A percentile compares a stretch with the other conserved stretches of the same genome.
Evolutionary conservation across 2,329 filamentous ascomycete species (phyloP).

Genomic region (Pseudocercospora cruenta): DNA sequence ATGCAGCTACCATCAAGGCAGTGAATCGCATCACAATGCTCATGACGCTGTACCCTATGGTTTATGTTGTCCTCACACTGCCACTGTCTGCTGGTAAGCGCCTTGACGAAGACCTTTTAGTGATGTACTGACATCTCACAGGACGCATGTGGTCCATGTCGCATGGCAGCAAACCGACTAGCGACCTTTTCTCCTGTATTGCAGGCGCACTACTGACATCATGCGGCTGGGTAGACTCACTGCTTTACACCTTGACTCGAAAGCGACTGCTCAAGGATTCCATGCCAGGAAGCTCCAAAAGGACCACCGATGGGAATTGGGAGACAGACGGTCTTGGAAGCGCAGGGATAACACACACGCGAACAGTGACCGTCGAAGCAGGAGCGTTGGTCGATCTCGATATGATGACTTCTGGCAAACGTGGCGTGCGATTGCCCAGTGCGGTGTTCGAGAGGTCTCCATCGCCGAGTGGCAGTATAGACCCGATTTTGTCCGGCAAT

Average conservation of each 20-base stretch:
- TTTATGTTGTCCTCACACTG: slow-evolving; percentile 70
- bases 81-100: slow-evolving; percentile 59
- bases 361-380: slow-evolving; percentile 32
- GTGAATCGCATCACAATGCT: slow-evolving; percentile 56
- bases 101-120: background rate
- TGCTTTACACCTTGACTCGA: slow-evolving; percentile 62
- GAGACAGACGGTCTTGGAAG: slow-evolving; percentile 23
- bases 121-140: slow-evolving; percentile 4
- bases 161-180: slow-evolving; percentile 42
- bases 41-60: slow-evolving; percentile 68
- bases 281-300: slow-evolving; percentile 27
- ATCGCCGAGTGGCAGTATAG: slow-evolving; percentile 21
- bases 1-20: slow-evolving; percentile 31
- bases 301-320: slow-evolving; percentile 21
- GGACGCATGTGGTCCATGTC: slow-evolving; percentile 68
- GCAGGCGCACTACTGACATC: slow-evolving; percentile 61
- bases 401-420: slow-evolving; percentile 11
- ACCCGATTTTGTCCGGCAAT: slow-evolving; percentile 21
- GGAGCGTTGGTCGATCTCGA: slow-evolving; percentile 23
- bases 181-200: slow-evolving; percentile 52
- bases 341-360: slow-evolving; percentile 35
- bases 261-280: slow-evolving; percentile 55
- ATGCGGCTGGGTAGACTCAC: slow-evolving; percentile 62
- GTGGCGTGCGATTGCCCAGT: slow-evolving; percentile 11
- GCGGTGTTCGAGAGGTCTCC: slow-evolving; percentile 10